These are phyloP conservation scores for Calvatia gigantea DNA, from an alignment of 768 basidiomycete species.

Conservation along the genomic window DNA sequence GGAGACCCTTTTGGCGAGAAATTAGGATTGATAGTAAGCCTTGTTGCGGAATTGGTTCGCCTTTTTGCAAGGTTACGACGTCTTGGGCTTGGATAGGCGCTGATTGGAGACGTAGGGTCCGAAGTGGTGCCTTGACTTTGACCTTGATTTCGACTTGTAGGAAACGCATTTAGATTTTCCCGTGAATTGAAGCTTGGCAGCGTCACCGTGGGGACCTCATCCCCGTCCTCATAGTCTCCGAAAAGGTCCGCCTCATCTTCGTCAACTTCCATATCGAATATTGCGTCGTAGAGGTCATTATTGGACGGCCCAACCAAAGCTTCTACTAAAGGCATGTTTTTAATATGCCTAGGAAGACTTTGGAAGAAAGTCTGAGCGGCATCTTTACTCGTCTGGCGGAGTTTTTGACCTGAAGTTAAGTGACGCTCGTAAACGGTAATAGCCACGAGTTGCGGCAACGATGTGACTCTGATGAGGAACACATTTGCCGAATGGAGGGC, in stretches of 20 bases:
- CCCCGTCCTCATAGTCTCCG: slow-evolving; percentile 41
- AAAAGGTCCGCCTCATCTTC: slow-evolving; percentile 47
- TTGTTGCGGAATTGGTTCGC: background rate
- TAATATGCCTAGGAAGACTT: slow-evolving; percentile 66
- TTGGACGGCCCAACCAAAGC: slow-evolving; percentile 70
- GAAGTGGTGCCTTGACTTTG: background rate
- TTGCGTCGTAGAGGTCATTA: slow-evolving; percentile 69
- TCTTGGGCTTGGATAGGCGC: slow-evolving; percentile 11
- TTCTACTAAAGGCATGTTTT: slow-evolving; percentile 71
- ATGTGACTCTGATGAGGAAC: slow-evolving; percentile 80
- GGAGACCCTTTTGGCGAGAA: background rate
- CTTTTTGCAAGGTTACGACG: slow-evolving; percentile 4
- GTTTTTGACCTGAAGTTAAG: slow-evolving; percentile 45
- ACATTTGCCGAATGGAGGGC: slow-evolving; percentile 83
- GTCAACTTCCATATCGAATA: slow-evolving; percentile 65
- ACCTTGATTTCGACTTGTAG: background rate
- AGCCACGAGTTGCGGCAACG: slow-evolving; percentile 71
- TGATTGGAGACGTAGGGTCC: background rate
- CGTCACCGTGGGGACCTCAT: slow-evolving; percentile 35
- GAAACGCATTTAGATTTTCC: slow-evolving; percentile 25
- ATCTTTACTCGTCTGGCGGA: slow-evolving; percentile 50
- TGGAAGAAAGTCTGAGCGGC: slow-evolving; percentile 57
- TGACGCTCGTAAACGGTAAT: slow-evolving; percentile 82
- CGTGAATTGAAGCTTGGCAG: slow-evolving; percentile 37
- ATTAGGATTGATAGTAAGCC: background rate